Percentiles rank a stretch among this genome's conserved stretches.
These are phyloP conservation scores for Solanum pimpinellifolium DNA, from an alignment of 257 asterid genomes.

Conservation along the genomic window DNA sequence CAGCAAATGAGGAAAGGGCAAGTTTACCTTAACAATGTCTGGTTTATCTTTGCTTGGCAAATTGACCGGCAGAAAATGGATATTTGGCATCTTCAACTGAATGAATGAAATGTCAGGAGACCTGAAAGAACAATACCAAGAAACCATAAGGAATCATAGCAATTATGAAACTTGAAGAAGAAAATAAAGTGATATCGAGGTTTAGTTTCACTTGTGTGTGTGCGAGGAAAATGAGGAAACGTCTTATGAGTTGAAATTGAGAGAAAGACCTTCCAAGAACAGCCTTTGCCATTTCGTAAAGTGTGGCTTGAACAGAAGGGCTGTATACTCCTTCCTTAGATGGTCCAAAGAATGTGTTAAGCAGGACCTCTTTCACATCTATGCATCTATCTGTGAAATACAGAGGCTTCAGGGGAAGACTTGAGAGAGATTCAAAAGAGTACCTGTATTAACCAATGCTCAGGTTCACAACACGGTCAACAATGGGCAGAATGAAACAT, in stretches of 20 bases:
- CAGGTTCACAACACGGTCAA: neutral
- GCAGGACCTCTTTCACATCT: constrained; percentile 59
- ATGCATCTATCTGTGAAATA: constrained; percentile 50
- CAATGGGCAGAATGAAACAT: neutral
- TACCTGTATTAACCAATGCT: constrained; percentile 40
- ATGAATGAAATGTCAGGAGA: constrained; percentile 61
- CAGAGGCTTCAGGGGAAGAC: constrained; percentile 42
- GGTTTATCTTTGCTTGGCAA: constrained; percentile 76
- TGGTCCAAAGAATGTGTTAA: constrained; percentile 70
- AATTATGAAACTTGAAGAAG: neutral
- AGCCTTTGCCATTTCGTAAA: constrained; percentile 68
- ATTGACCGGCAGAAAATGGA: constrained; percentile 89
- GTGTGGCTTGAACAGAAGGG: constrained; percentile 92
- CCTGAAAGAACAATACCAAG: constrained; percentile 34
- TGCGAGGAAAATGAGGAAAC: neutral
- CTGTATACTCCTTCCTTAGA: constrained; percentile 77
- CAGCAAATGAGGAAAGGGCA: neutral
- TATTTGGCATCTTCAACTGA: constrained; percentile 79
- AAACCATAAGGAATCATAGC: neutral
- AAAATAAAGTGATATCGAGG: neutral
- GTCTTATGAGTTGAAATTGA: neutral
- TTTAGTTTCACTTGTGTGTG: neutral
- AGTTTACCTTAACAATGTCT: constrained; percentile 60
- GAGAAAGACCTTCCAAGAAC: constrained; percentile 66
- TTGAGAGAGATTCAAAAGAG: constrained; percentile 41